Conservation (phyloP, 2,329 filamentous ascomycete genomes). For the Colletotrichum chlorophyti region DNA sequence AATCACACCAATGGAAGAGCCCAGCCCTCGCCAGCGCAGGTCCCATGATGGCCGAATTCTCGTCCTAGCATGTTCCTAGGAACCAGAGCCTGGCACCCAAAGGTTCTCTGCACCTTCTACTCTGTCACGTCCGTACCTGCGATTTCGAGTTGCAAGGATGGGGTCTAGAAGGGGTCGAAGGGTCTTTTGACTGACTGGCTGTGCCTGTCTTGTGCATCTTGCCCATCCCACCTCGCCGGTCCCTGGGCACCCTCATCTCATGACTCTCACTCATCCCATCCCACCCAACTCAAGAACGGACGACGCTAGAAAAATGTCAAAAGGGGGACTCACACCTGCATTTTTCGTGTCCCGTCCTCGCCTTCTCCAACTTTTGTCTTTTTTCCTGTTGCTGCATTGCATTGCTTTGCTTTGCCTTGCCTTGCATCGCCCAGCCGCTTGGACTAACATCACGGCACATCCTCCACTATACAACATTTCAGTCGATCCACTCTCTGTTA, state of each 20-base stretch:
- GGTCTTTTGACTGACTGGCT: constrained; percentile 23
- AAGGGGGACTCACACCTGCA: constrained; percentile 22
- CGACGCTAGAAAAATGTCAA: constrained; percentile 18
- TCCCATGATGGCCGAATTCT: constrained; percentile 18
- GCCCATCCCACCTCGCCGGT: no score
- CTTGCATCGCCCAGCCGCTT: neutral
- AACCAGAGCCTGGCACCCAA: neutral
- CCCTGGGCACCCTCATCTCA: constrained; percentile 23
- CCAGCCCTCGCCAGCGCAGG: constrained; percentile 13
- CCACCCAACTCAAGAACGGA: constrained; percentile 19
- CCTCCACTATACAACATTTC: neutral
- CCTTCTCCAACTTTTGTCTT: constrained; percentile 6
- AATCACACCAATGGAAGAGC: constrained; percentile 21
- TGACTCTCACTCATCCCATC: constrained; percentile 21
- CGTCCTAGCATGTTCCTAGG: constrained; percentile 21
- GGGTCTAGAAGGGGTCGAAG: constrained; percentile 6
- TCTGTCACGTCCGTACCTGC: neutral
- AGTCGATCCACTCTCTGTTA: no score
- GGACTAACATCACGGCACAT: neutral
- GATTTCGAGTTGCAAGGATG: constrained; percentile 7
- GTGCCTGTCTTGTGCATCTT: constrained; percentile 19
- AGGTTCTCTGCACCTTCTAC: neutral
- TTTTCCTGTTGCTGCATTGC: constrained; percentile 1
- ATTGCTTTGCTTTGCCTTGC: neutral
- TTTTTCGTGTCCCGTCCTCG: neutral